Base-by-base conservation (phyloP, 2,329 filamentous ascomycete species). In the Sphaceloma murrayae region DNA sequence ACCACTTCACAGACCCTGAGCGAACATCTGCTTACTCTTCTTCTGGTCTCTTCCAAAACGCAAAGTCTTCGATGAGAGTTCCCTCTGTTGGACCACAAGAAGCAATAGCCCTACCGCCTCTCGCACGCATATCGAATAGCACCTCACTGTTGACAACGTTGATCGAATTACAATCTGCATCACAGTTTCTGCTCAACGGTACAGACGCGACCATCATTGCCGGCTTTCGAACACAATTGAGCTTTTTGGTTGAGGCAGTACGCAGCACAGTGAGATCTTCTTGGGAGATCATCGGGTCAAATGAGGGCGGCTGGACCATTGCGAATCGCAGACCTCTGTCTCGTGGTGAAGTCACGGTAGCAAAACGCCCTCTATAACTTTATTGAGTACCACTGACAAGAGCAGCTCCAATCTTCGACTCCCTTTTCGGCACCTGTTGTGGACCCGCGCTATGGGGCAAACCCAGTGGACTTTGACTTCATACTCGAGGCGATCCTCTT, bases 371-470 rank as follows among this genome's bases (percentile, higher is more conserved):
- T 30, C 9, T 26, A 5, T 21, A 17, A 10, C 9, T 3, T 2
- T 38, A 3, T 6, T 44, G 18, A 31, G 5, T 4, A 14, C 2
- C 31, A n/a, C 46, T 47, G 11, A 43, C 11, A 14, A 10, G 11
- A 4, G n/a, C 52, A 58, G 17, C 62, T 69, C 16, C 57, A 49
- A 5, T 65, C 63, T 0, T 51, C 61, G 1, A 57, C 63, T 19
- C 58, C 67, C 1, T 62, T 63, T 29, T 54, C 60, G 2, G 54
- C 59, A 2, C 65, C 67, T 3, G 34, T 58, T 3, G 62, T 72
- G 24, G 62, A 71, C 49, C 65, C 66, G 1, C 58, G 63, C 1
- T 68, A 67, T 27, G 62, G 64, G 33, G 64, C 66, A n/a, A 63
- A 70, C 34, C 59, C 62, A 3, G 52, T 69, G 19, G 67, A 70